Base-by-base conservation (phyloP, 306 rosid species). In the Pyrus bretschneideri region DNA sequence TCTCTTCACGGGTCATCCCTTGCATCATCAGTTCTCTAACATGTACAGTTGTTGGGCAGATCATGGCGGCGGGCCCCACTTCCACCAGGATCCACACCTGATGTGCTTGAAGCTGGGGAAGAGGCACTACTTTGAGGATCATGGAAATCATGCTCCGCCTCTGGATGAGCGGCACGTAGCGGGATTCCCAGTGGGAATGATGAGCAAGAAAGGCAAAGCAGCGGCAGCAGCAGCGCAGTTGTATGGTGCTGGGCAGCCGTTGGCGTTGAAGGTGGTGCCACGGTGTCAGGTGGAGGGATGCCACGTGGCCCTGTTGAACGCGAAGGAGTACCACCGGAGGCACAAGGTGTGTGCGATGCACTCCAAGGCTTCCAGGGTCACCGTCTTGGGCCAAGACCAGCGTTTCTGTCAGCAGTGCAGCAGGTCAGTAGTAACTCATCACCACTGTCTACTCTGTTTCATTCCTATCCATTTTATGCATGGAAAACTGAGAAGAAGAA, bases 331-430 rank as follows among this genome's bases (percentile, higher is more conserved):
- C 67, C 97, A 94, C 88, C 80, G 97, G 81, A 83, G 98, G 87
- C 98, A 94, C 78, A 91, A 92, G 75, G 98, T 94, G 6, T 94
- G 98, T 59, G 97, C 90, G 85, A 86, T 85, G 90, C 98, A 94
- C 82, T 91, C 98, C 29, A 94, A 94, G 85, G 98, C 98, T 55
- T 91, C 96, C 2, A 91, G 84, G 76, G 98, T 91, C 54, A 84
- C 90, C 31, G 96, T 94, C 0, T 69, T 86, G 27, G 98, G 97
- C 76, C 62, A 85, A 74, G 97, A 90, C 74, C 98, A 94, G 86
- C 91, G 98, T 69, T 94, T 94, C 86, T 94, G 98, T 72, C 98
- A 94, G 82, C 98, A 94, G 86, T 94, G 98, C 73, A 94, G 98
- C 91, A 90, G 98, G 98, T 92, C 31, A 46, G 57, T 75, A 42